Evolutionary conservation across 2,329 filamentous ascomycete species (phyloP).

Genomic region (Colletotrichum chrysophilum): DNA sequence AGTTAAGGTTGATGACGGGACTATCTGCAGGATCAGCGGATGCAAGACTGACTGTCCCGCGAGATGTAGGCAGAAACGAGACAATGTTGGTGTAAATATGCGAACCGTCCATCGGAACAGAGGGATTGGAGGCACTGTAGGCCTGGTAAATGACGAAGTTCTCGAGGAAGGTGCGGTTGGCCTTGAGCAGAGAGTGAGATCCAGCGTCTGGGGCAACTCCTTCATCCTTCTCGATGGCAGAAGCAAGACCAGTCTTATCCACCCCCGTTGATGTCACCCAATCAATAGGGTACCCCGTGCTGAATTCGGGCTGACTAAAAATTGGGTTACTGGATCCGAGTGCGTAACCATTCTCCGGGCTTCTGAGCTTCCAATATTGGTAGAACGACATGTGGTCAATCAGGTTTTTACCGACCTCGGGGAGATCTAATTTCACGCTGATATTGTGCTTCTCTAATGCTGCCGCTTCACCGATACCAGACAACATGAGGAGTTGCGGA

Average conservation of each 20-base stretch:
- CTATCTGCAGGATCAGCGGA: slow-evolving; percentile 21
- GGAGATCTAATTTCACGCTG: slow-evolving; percentile 42
- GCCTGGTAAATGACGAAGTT: slow-evolving; percentile 27
- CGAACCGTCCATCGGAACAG: slow-evolving; percentile 4
- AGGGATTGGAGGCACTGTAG: not conserved
- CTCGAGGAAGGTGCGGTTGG: slow-evolving; percentile 29
- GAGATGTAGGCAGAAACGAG: slow-evolving; percentile 29
- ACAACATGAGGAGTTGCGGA: slow-evolving; percentile 57
- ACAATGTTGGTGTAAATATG: slow-evolving; percentile 24
- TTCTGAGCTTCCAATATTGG: slow-evolving; percentile 32
- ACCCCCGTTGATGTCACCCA: slow-evolving; percentile 38
- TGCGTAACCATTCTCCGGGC: slow-evolving; percentile 35
- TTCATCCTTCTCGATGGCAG: slow-evolving; percentile 38
- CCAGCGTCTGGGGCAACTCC: slow-evolving; percentile 32
- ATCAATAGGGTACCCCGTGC: slow-evolving; percentile 38
- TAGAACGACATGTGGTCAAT: slow-evolving; percentile 52
- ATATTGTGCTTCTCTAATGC: slow-evolving; percentile 49
- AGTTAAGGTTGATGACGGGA: slow-evolving; percentile 34
- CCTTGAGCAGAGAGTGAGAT: slow-evolving; percentile 36
- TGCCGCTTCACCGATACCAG: slow-evolving; percentile 52
- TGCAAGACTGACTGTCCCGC: slow-evolving; percentile 29
- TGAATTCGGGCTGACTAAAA: slow-evolving; percentile 39
- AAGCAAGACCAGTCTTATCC: slow-evolving; percentile 28
- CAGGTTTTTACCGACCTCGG: slow-evolving; percentile 55
- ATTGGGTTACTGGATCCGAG: slow-evolving; percentile 37